Percentiles rank a stretch among this genome's conserved stretches.
Evolutionary conservation across 129 eudicot genomes (phyloP).

Genomic region (Calendula officinalis): DNA sequence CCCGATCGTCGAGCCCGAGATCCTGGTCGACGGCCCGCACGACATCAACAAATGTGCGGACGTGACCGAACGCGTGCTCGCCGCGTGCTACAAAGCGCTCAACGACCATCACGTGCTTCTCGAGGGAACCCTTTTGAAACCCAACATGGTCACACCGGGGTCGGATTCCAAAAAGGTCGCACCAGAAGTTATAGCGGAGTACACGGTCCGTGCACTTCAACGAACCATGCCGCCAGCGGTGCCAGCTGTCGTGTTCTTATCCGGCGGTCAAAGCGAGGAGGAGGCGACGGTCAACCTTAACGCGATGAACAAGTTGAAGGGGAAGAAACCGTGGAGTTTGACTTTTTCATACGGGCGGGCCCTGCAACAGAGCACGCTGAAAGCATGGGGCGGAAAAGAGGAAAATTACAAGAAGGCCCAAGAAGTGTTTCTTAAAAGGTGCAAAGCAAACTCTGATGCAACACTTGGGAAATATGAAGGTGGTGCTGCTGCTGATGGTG

Average conservation of each 20-base stretch:
- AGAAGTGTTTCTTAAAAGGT: neutral
- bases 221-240: neutral
- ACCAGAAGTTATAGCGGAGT: neutral
- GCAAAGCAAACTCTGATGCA: neutral
- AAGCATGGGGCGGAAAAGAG: neutral
- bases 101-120: too few species aligned
- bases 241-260: neutral
- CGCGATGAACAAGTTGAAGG: neutral
- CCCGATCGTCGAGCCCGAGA: neutral
- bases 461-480: conserved; percentile 1
- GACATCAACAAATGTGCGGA: too few species aligned
- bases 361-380: conserved; percentile 2
- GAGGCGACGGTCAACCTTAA: neutral
- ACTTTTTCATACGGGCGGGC: neutral
- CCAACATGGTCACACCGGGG: too few species aligned
- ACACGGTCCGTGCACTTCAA: neutral
- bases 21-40: neutral
- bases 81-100: too few species aligned
- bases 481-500: neutral
- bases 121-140: too few species aligned
- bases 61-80: too few species aligned
- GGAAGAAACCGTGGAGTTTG: neutral
- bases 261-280: neutral
- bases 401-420: neutral
- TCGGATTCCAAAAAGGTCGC: too few species aligned